These are phyloP conservation scores for Solanum habrochaites DNA, from an alignment of 257 asterid species.

Conservation along the genomic window DNA sequence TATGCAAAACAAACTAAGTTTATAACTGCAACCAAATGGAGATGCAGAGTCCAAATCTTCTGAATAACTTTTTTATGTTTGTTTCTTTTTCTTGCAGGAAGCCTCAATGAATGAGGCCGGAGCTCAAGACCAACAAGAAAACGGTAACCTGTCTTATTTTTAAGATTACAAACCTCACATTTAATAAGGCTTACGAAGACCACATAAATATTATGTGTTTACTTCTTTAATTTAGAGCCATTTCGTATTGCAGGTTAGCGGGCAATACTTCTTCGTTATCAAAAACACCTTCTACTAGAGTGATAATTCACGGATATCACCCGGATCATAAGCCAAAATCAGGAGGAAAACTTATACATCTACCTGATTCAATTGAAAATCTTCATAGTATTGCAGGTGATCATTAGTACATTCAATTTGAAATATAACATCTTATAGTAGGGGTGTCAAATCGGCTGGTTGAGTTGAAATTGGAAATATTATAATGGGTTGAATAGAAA, in stretches of 20 bases:
- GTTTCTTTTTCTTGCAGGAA: slow-evolving; percentile 23
- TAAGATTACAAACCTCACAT: background rate
- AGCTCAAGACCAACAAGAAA: slow-evolving; percentile 28
- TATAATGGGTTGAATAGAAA: no score
- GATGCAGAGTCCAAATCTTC: background rate
- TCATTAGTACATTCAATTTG: background rate
- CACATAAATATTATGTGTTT: background rate
- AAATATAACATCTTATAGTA: no score
- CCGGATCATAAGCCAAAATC: slow-evolving; percentile 41
- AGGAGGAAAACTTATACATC: slow-evolving; percentile 60
- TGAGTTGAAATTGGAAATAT: no score
- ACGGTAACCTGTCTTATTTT: slow-evolving; percentile 7
- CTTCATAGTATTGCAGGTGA: slow-evolving; percentile 73
- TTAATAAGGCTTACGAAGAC: background rate
- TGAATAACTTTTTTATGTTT: background rate
- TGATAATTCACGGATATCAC: slow-evolving; percentile 76
- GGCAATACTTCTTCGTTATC: slow-evolving; percentile 6
- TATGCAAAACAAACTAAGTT: background rate
- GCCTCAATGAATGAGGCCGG: slow-evolving; percentile 13
- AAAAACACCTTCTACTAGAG: slow-evolving; percentile 35
- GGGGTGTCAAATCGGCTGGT: no score
- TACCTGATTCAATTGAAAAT: slow-evolving; percentile 62
- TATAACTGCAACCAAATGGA: background rate
- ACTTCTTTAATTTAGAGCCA: no score
- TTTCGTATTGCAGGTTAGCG: slow-evolving; percentile 31